Conservation (phyloP, 2,329 filamentous ascomycete species). For the Decorospora gaudefroyi region DNA sequence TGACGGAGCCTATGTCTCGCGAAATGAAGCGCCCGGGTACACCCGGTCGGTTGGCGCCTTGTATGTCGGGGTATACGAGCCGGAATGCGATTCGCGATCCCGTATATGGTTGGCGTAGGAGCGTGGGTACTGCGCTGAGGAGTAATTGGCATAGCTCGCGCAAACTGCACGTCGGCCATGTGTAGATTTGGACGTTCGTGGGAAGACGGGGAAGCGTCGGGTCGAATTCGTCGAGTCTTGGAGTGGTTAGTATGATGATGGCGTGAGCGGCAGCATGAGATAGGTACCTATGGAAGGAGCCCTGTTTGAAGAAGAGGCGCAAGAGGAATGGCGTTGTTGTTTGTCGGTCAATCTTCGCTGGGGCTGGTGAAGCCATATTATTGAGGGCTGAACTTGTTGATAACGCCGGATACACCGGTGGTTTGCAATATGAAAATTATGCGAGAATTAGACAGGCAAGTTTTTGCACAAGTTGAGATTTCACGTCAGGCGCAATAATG, state of each 20-base stretch:
- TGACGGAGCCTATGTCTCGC: slow-evolving; percentile 81
- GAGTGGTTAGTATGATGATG: slow-evolving; percentile 6
- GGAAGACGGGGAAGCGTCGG: slow-evolving; percentile 60
- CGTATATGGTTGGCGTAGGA: slow-evolving; percentile 73
- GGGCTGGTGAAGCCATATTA: slow-evolving; percentile 40
- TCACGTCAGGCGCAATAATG: slow-evolving; percentile 8
- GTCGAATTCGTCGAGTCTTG: slow-evolving; percentile 70
- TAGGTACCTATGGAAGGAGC: slow-evolving; percentile 69
- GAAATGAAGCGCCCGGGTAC: slow-evolving; percentile 68
- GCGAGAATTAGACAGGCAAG: no score
- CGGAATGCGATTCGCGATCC: slow-evolving; percentile 88
- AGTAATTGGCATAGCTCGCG: slow-evolving; percentile 80
- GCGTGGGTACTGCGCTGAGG: slow-evolving; percentile 66
- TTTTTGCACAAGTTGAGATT: no score
- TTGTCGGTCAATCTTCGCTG: slow-evolving; percentile 64
- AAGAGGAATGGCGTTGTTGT: slow-evolving; percentile 79
- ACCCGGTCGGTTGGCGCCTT: slow-evolving; percentile 49
- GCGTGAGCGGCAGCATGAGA: neutral
- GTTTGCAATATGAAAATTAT: no score
- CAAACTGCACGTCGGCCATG: slow-evolving; percentile 81
- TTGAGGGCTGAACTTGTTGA: neutral
- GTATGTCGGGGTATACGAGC: slow-evolving; percentile 79
- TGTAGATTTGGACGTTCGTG: slow-evolving; percentile 77
- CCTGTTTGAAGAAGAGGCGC: slow-evolving; percentile 79
- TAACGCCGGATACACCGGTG: no score